A percentile compares a stretch with the other conserved stretches of the same genome.
These are phyloP conservation scores for Nicotiana sylvestris DNA, from an alignment of 257 asterid genomes.

Conservation along the genomic window DNA sequence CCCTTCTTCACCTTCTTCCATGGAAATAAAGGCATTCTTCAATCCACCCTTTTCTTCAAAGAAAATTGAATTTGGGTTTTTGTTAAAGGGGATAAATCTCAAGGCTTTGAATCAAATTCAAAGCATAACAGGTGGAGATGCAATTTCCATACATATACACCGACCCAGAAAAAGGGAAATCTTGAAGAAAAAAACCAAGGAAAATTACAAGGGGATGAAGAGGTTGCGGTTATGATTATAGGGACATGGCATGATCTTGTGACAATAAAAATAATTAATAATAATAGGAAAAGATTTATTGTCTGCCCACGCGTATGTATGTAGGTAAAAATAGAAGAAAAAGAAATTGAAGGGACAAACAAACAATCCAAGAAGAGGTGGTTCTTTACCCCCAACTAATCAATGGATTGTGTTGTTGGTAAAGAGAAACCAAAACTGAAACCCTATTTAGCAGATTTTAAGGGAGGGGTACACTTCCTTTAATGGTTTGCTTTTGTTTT, in stretches of 20 bases:
- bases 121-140: not conserved
- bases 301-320: not conserved
- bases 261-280: not conserved
- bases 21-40: conserved; percentile 44
- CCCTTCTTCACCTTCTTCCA: conserved; percentile 63
- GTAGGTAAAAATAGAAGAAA: no score
- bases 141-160: not conserved
- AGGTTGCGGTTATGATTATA: not conserved
- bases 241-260: not conserved
- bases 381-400: not conserved
- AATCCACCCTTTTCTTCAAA: not conserved
- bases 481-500: not conserved
- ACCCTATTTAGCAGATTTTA: no score
- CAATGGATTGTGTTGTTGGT: not conserved
- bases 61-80: not conserved
- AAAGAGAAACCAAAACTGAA: not conserved
- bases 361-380: not conserved
- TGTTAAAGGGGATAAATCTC: not conserved
- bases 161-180: not conserved
- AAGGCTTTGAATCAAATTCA: not conserved
- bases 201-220: not conserved
- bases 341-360: not conserved
- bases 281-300: not conserved
- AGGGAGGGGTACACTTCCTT: not conserved
- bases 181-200: not conserved